Evolutionary conservation across 192 early-diverging fungal genomes (phyloP).

Genomic region (Obelidium mucronatum): DNA sequence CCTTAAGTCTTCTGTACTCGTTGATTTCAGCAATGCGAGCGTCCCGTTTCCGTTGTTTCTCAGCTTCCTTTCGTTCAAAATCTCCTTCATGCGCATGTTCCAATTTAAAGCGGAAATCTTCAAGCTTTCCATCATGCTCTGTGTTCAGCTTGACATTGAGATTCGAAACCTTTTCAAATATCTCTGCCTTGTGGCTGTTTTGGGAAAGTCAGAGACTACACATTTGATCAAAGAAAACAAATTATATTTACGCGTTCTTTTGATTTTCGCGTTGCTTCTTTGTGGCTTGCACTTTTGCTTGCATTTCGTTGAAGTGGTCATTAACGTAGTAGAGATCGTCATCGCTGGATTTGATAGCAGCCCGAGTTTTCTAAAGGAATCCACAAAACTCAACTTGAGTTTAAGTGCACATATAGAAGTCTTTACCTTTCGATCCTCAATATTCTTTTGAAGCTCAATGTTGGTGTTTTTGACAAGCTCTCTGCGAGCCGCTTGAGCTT

Average conservation of each 20-base stretch:
- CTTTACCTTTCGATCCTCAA: conserved; percentile 14
- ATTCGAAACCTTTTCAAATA: conserved; percentile 15
- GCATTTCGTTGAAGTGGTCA: conserved; percentile 48
- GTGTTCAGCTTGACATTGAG: background rate
- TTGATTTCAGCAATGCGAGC: conserved; percentile 33
- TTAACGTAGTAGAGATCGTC: conserved; percentile 24
- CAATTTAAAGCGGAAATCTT: conserved; percentile 14
- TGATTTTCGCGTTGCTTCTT: conserved; percentile 35
- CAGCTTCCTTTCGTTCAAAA: conserved; percentile 25
- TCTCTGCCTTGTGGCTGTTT: background rate
- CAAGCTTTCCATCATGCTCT: conserved; percentile 11
- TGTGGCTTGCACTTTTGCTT: conserved; percentile 32
- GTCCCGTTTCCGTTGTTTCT: conserved; percentile 4
- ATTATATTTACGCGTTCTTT: conserved; percentile 7
- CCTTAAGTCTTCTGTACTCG: conserved; percentile 9
- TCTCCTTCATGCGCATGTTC: conserved; percentile 12
- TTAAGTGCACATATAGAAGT: background rate
- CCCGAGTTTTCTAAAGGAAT: background rate
- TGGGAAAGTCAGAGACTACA: background rate
- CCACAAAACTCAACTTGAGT: conserved; percentile 16
- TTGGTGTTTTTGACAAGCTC: conserved; percentile 8
- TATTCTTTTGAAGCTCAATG: conserved; percentile 23
- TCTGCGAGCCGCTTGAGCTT: background rate
- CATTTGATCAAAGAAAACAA: background rate
- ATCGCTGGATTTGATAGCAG: conserved; percentile 11